A percentile compares a stretch with the other conserved stretches of the same genome.
phyloP scores from a whole-genome alignment of 1,284 basidiomycete genomes.

The Puccinia coronata region DNA sequence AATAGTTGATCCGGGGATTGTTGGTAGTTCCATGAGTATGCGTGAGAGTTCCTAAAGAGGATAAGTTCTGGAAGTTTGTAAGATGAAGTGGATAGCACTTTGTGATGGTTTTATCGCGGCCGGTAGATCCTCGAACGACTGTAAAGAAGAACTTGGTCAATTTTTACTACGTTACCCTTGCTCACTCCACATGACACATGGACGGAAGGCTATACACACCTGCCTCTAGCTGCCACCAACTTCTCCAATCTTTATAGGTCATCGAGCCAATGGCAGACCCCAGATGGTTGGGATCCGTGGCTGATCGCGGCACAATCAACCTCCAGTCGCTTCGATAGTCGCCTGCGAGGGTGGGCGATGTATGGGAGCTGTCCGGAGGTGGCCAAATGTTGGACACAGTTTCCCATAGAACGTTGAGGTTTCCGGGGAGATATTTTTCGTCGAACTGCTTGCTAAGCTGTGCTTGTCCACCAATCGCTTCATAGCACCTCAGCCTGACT shows the following conservation, averaged over 20 bases:
- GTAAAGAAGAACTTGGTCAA: background rate
- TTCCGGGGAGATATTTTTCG: background rate
- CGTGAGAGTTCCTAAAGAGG: conserved; percentile 7
- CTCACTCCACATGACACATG: background rate
- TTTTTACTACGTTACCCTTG: background rate
- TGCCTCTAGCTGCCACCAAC: conserved; percentile 43
- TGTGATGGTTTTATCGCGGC: background rate
- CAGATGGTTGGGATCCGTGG: conserved; percentile 10
- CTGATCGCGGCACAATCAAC: conserved; percentile 13
- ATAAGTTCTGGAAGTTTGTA: conserved; percentile 15
- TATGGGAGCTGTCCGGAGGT: background rate
- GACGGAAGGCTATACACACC: conserved; percentile 18
- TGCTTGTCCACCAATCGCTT: conserved; percentile 64
- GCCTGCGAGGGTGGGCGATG: background rate
- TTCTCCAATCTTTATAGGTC: conserved; percentile 37
- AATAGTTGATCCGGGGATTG: conserved; percentile 22
- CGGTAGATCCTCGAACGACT: conserved; percentile 27
- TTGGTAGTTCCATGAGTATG: background rate
- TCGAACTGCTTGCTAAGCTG: background rate
- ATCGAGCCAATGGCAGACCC: conserved; percentile 21
- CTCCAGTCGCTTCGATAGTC: conserved; percentile 15
- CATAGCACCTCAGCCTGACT: conserved; percentile 74
- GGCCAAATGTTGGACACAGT: conserved; percentile 16
- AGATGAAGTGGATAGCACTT: conserved; percentile 35
- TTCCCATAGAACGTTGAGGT: conserved; percentile 29